Evolutionary conservation across 2,329 filamentous ascomycete genomes (phyloP).

Genomic region (Neocucurbitaria cava): DNA sequence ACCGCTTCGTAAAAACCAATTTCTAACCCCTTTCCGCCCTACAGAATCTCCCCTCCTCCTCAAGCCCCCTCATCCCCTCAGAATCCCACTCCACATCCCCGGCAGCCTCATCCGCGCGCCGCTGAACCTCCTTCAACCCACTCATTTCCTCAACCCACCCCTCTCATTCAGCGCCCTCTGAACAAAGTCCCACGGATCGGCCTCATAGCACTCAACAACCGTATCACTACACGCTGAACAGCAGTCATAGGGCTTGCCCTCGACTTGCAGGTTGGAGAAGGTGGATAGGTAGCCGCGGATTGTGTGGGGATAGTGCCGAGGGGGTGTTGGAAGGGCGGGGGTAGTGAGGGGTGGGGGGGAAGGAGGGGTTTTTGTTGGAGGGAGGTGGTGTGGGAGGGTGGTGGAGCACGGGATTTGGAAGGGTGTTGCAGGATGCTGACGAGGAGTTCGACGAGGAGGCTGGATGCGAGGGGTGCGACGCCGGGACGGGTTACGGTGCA

Average conservation of each 20-base stretch:
- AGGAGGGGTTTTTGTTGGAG: not conserved
- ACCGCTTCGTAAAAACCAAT: no score
- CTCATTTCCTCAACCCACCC: conserved; percentile 81
- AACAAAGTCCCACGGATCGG: conserved; percentile 77
- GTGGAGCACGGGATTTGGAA: conserved; percentile 42
- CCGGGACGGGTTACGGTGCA: conserved; percentile 96
- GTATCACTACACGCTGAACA: conserved; percentile 80
- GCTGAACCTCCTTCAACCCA: conserved; percentile 72
- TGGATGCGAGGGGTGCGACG: conserved; percentile 89
- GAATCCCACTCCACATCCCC: conserved; percentile 68
- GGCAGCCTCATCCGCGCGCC: conserved; percentile 55
- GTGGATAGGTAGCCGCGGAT: conserved; percentile 78
- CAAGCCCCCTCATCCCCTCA: conserved; percentile 49
- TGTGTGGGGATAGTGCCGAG: conserved; percentile 76
- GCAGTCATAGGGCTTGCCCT: conserved; percentile 76
- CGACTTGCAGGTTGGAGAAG: conserved; percentile 76
- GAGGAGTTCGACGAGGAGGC: conserved; percentile 86
- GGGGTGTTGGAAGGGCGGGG: conserved; percentile 62
- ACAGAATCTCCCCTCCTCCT: conserved; percentile 62
- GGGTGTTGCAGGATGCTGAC: conserved; percentile 81
- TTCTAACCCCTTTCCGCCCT: no score
- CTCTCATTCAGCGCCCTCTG: conserved; percentile 74
- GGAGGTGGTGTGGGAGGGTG: conserved; percentile 12
- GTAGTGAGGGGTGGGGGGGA: conserved; percentile 36
- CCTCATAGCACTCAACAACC: conserved; percentile 71